Evolutionary conservation across 73 alveolate genomes (phyloP).

Genomic region (Paramecium sonneborni): DNA sequence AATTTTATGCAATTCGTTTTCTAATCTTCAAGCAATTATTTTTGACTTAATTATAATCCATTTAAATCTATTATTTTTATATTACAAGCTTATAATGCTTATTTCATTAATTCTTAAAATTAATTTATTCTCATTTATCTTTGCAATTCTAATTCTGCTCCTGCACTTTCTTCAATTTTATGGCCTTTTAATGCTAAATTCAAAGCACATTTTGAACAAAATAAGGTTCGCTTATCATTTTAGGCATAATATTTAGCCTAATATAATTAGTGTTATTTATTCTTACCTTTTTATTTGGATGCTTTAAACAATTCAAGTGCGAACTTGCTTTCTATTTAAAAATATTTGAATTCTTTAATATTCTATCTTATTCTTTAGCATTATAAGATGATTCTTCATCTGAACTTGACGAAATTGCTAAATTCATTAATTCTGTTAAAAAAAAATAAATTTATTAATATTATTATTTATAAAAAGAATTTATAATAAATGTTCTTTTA

Average conservation of each 20-base stretch:
- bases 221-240: slow-evolving; percentile 1
- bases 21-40: background rate
- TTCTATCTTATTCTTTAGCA: slow-evolving; percentile 7
- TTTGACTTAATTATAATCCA: background rate
- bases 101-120: slow-evolving; percentile 7
- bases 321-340: background rate
- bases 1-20: background rate
- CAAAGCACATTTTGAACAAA: slow-evolving; percentile 51
- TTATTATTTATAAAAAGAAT: too few relatives aligned
- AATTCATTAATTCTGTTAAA: background rate
- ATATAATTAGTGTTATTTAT: background rate
- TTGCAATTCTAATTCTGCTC: background rate
- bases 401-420: slow-evolving; percentile 5
- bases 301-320: slow-evolving; percentile 16
- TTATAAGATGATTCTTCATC: slow-evolving; percentile 1
- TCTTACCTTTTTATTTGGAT: slow-evolving; percentile 22
- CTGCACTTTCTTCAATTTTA: slow-evolving; percentile 32
- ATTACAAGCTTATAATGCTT: background rate
- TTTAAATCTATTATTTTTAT: background rate
- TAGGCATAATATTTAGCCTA: slow-evolving; percentile 39
- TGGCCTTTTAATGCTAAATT: slow-evolving; percentile 31
- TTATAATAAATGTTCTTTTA: too few relatives aligned
- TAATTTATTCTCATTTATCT: slow-evolving; percentile 4
- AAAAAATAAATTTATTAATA: background rate
- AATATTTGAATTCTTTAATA: slow-evolving; percentile 28